A percentile compares a stretch with the other conserved stretches of the same genome.
phyloP scores from a whole-genome alignment of 2,329 filamentous ascomycete genomes.

The Fusarium mangiferae region DNA sequence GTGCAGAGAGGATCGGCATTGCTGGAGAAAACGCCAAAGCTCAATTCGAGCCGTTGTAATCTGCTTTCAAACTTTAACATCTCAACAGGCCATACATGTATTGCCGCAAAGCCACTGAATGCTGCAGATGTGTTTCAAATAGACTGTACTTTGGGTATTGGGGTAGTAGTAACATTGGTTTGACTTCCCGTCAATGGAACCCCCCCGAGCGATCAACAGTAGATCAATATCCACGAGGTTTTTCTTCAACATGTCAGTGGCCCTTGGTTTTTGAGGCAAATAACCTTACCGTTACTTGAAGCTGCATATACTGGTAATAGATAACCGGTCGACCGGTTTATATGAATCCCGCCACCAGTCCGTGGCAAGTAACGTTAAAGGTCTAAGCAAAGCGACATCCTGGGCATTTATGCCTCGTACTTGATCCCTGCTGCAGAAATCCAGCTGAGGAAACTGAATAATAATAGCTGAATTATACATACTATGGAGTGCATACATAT shows the following conservation, averaged over 20 bases:
- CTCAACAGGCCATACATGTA: not conserved
- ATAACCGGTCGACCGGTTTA: not conserved
- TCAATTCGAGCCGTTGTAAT: not conserved
- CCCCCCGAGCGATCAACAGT: slow-evolving; percentile 1
- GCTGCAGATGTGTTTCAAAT: slow-evolving; percentile 29
- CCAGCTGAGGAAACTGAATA: slow-evolving; percentile 7
- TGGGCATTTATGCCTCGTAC: not conserved
- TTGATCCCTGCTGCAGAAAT: not conserved
- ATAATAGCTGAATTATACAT: slow-evolving; percentile 11
- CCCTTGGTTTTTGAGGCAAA: not conserved
- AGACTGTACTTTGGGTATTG: slow-evolving; percentile 3
- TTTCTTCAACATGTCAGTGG: slow-evolving; percentile 11
- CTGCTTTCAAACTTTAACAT: not conserved
- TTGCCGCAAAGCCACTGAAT: not conserved
- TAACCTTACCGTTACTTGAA: not conserved
- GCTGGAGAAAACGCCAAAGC: not conserved
- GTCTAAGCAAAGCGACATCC: not conserved
- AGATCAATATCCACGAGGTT: slow-evolving; percentile 4
- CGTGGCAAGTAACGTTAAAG: slow-evolving; percentile 17
- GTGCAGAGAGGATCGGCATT: not conserved
- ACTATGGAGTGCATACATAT: not conserved
- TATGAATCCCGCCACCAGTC: slow-evolving; percentile 13
- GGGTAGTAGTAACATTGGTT: slow-evolving; percentile 9
- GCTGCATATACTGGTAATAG: not conserved
- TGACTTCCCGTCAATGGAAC: slow-evolving; percentile 1